Evolutionary conservation across 352 stramenopile genomes (phyloP), one percentile per base, ranked within the genome.

Genomic region (Pythium pyrilobum): DNA sequence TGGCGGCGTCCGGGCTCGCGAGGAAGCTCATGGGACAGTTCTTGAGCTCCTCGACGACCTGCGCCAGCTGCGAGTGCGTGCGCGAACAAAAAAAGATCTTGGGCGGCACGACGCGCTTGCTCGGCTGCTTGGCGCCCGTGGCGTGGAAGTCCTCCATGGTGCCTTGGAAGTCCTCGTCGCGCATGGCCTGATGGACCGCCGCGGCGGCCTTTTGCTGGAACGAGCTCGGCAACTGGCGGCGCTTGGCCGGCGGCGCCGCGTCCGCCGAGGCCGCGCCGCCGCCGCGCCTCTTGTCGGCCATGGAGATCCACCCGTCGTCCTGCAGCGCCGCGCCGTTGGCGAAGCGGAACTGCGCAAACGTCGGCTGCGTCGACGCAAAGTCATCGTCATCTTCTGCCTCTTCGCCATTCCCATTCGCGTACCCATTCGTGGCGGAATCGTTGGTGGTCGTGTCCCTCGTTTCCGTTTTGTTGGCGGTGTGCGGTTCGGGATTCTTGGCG

Each of bases 21-120:
- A 90, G 43, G 56, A 89, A 89, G 25, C 76, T 80, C 50, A 70
- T 46, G 16, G 80, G 79, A 40, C 76, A 91, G 52, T 69, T 84
- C 67, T 89, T 90, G 21, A 94, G 65, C 64, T 94, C 81, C 15
- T 88, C 70, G 11, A 89, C 67, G 21, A 92, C 81, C 64, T 95
- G 85, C 15, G 83, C 64, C 13, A 95, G 43, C 59, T 95, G 84
- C 46, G 83, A 94, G 50, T 95, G 85, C 32, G 85, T 95, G 0
- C 85, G 79, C n/a, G 85, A 95, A 56, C 81, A 92, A 43, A 94
- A 95, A 59, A 80, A 94, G 49, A 95, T 95, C 28, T 71, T 72
- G 12, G 77, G 81, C 20, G 76, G 76, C 52, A 53, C 50, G 20
- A 85, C 58, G 6, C 67, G 64, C n/a, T 56, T 57, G 28, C 29